A percentile compares a stretch with the other conserved stretches of the same genome.
Conservation (phyloP, 495 filamentous ascomycete species). For the Hypomontagnella monticulosa region DNA sequence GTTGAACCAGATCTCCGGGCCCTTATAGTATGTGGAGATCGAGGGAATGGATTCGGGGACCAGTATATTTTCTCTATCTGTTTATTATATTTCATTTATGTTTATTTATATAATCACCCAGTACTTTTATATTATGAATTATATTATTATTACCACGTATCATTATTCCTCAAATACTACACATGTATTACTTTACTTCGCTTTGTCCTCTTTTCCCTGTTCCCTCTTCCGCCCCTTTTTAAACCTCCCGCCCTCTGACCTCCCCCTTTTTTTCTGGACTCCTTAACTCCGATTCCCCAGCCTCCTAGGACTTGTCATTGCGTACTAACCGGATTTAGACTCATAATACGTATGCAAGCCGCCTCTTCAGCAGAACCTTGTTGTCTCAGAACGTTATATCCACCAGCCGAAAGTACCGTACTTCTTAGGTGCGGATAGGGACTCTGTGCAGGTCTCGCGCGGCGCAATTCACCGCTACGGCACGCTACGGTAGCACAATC, state of each 20-base stretch:
- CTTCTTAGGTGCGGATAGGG: background rate
- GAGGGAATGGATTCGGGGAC: constrained; percentile 9
- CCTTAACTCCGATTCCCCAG: too few relatives aligned
- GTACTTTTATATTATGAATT: too few relatives aligned
- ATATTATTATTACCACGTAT: too few relatives aligned
- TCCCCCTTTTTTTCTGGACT: constrained; percentile 1
- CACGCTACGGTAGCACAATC: constrained; percentile 27
- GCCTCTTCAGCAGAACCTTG: constrained; percentile 13
- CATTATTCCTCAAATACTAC: too few relatives aligned
- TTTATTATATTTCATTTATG: background rate
- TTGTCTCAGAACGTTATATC: constrained; percentile 16
- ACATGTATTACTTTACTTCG: background rate
- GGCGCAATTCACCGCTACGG: background rate
- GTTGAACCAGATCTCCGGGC: constrained; percentile 49
- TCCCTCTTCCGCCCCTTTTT: too few relatives aligned
- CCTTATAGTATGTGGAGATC: constrained; percentile 29
- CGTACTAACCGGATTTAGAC: too few relatives aligned
- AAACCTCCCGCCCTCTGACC: too few relatives aligned
- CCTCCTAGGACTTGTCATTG: too few relatives aligned
- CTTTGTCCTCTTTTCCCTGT: too few relatives aligned
- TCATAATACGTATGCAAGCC: background rate
- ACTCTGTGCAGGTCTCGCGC: background rate
- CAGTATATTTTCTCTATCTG: background rate
- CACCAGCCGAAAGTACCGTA: background rate
- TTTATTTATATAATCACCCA: background rate